phyloP scores from a whole-genome alignment of 192 early-diverging fungal genomes.

The Podochytrium sp. region DNA sequence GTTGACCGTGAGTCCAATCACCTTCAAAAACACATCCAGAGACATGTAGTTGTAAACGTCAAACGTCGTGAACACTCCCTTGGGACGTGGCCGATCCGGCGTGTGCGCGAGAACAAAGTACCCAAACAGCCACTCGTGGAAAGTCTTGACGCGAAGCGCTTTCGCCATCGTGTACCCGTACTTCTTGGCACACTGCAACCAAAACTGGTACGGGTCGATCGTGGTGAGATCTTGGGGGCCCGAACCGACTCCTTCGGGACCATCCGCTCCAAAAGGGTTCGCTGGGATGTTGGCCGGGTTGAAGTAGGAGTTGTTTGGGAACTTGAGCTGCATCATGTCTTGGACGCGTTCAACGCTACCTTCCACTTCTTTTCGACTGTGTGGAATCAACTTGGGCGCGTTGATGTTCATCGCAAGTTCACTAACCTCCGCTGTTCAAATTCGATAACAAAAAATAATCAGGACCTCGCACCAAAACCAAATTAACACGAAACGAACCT shows the following conservation, averaged over 20 bases:
- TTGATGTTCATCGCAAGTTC: neutral
- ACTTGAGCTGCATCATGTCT: neutral
- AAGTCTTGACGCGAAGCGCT: constrained; percentile 24
- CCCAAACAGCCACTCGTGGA: constrained; percentile 44
- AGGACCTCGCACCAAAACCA: neutral
- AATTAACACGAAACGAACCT: too few species aligned
- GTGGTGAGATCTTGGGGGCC: neutral
- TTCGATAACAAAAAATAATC: neutral
- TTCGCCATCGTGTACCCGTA: constrained; percentile 44
- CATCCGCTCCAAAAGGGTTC: neutral
- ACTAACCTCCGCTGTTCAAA: neutral
- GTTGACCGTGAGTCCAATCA: constrained; percentile 26
- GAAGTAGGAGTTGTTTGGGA: too few species aligned
- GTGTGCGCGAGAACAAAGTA: neutral
- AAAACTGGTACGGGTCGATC: constrained; percentile 24
- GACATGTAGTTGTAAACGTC: constrained; percentile 39
- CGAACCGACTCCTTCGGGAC: neutral
- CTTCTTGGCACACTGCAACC: constrained; percentile 32
- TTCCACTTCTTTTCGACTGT: constrained; percentile 35
- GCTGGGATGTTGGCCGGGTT: too few species aligned
- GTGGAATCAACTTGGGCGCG: neutral
- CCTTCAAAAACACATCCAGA: constrained; percentile 44
- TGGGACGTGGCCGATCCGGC: neutral
- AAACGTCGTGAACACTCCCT: constrained; percentile 6
- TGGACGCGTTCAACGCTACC: neutral